Conservation (phyloP, 306 rosid species). For the Casuarina equisetifolia region DNA sequence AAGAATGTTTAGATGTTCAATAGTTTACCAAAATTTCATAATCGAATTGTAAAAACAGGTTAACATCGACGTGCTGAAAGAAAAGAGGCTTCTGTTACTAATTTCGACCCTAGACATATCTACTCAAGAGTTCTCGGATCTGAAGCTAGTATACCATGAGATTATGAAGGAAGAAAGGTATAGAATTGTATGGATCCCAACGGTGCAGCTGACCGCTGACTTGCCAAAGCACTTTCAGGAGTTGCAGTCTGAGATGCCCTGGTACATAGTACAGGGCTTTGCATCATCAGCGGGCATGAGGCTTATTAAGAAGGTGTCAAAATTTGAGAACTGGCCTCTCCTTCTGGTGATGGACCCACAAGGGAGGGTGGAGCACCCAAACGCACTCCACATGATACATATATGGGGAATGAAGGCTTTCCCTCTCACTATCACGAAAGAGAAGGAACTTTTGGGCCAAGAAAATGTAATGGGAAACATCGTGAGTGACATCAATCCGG, state of each 20-base stretch:
- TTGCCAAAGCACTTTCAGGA: slow-evolving; percentile 29
- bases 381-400: slow-evolving; percentile 54
- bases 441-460: background rate
- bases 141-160: slow-evolving; percentile 31
- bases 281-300: slow-evolving; percentile 35
- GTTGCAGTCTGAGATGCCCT: slow-evolving; percentile 43
- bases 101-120: slow-evolving; percentile 46
- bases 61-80: slow-evolving; percentile 33
- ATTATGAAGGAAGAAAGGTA: slow-evolving; percentile 22
- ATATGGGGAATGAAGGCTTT: slow-evolving; percentile 47
- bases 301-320: slow-evolving; percentile 43
- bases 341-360: slow-evolving; percentile 38
- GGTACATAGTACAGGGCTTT: slow-evolving; percentile 37
- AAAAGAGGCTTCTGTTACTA: slow-evolving; percentile 38
- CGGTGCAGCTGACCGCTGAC: slow-evolving; percentile 43
- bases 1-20: background rate
- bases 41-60: slow-evolving; percentile 21
- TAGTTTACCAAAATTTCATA: background rate
- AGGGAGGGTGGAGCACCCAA: slow-evolving; percentile 38
- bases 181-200: slow-evolving; percentile 64
- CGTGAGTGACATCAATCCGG: slow-evolving; percentile 7
- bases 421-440: slow-evolving; percentile 26
- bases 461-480: slow-evolving; percentile 21
- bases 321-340: slow-evolving; percentile 43
- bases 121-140: slow-evolving; percentile 16